phyloP scores from a whole-genome alignment of 306 rosid genomes.

The Quercus parvula region DNA sequence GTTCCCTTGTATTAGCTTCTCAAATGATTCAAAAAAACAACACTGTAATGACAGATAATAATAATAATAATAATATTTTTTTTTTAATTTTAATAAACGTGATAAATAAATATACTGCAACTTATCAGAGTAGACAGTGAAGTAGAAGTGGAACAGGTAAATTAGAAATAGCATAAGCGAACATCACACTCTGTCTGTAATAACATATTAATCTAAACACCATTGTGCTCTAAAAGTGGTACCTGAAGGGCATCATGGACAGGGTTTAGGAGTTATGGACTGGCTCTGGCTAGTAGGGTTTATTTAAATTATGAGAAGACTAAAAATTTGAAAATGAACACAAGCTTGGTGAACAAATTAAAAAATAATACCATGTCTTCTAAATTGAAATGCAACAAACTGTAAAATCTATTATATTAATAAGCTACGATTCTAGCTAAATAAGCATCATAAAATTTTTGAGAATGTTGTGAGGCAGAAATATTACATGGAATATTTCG shows the following conservation, averaged over 20 bases:
- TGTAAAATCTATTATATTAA: neutral
- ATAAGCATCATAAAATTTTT: slow-evolving; percentile 1
- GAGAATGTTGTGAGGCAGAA: slow-evolving; percentile 16
- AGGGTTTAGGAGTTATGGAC: neutral
- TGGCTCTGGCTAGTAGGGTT: neutral
- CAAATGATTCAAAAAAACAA: neutral
- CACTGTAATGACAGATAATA: neutral
- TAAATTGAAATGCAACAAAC: neutral
- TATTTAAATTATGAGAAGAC: neutral
- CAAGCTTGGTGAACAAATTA: neutral
- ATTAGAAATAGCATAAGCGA: neutral
- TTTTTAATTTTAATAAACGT: neutral
- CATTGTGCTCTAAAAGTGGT: neutral
- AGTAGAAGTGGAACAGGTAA: neutral
- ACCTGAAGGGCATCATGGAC: neutral
- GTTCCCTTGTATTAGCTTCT: neutral
- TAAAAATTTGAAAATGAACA: neutral
- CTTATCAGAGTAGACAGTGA: neutral
- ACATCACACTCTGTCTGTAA: neutral
- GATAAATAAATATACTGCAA: neutral
- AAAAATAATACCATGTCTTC: neutral
- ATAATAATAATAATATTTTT: no score
- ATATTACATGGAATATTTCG: slow-evolving; percentile 76
- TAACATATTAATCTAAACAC: neutral
- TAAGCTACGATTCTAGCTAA: neutral